These are phyloP conservation scores for Chrysoporthe deuterocubensis DNA, from an alignment of 2,329 filamentous ascomycete species.

Conservation along the genomic window DNA sequence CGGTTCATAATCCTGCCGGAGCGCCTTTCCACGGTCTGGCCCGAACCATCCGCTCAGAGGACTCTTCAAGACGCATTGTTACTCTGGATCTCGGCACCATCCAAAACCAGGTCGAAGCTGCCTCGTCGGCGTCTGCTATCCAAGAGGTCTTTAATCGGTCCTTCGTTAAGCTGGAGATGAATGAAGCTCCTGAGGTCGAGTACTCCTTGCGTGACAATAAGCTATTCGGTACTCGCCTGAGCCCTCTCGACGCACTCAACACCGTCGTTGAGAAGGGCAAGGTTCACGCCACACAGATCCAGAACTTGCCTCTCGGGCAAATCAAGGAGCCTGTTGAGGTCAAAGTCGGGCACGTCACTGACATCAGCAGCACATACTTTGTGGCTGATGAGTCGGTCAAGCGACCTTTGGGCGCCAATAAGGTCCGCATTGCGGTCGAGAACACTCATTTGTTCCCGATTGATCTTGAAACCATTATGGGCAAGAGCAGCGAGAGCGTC, in stretches of 20 bases:
- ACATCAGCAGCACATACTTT: constrained; percentile 30
- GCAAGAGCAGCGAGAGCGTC: constrained; percentile 36
- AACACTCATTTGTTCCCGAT: constrained; percentile 40
- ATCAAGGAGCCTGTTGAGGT: constrained; percentile 28
- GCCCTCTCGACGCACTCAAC: constrained; percentile 47
- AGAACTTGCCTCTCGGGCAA: constrained; percentile 3
- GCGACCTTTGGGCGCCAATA: constrained; percentile 34
- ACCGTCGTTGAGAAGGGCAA: constrained; percentile 45
- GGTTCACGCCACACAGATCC: constrained; percentile 11
- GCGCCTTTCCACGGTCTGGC: constrained; percentile 51
- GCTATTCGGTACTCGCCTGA: constrained; percentile 51
- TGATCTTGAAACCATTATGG: constrained; percentile 44
- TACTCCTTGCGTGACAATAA: constrained; percentile 45
- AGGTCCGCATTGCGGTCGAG: constrained; percentile 47
- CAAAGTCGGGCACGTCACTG: constrained; percentile 23
- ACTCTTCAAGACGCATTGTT: constrained; percentile 46
- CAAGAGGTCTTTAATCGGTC: constrained; percentile 34
- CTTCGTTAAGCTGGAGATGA: constrained; percentile 28
- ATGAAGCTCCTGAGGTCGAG: constrained; percentile 43
- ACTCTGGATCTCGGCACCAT: constrained; percentile 46
- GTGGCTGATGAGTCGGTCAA: constrained; percentile 20
- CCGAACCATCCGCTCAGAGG: constrained; percentile 54
- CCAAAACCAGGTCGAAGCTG: background rate
- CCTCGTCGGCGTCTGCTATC: constrained; percentile 1
- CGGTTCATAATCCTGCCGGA: constrained; percentile 39